Percentiles rank a stretch among this genome's conserved stretches.
Evolutionary conservation across 371 early-diverging fungal species (phyloP).

Genomic region (Rhizomucor miehei): DNA sequence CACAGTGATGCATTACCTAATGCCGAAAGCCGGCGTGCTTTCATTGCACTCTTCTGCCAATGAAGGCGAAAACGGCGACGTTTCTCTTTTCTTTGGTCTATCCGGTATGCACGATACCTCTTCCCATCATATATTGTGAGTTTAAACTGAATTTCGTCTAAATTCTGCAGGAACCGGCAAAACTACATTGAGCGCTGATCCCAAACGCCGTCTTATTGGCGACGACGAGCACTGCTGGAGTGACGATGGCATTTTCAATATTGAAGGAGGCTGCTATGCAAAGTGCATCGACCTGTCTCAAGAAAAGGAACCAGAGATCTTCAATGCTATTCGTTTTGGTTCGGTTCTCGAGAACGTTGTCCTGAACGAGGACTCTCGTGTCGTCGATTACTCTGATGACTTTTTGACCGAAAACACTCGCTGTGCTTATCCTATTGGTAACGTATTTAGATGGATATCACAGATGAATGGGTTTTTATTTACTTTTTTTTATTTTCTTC

Average conservation of each 20-base stretch:
- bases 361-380: constrained; percentile 76
- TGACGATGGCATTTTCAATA: constrained; percentile 94
- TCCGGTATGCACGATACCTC: constrained; percentile 57
- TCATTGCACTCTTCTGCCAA: constrained; percentile 97
- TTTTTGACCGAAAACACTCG: constrained; percentile 96
- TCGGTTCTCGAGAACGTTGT: constrained; percentile 96
- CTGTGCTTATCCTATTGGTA: constrained; percentile 92
- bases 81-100: constrained; percentile 96
- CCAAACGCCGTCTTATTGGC: constrained; percentile 90
- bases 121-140: background rate
- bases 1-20: constrained; percentile 98
- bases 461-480: background rate
- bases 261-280: constrained; percentile 99
- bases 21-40: constrained; percentile 96
- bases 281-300: constrained; percentile 93
- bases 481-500: constrained; percentile 1
- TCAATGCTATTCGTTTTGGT: constrained; percentile 92
- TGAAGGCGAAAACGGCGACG: constrained; percentile 89
- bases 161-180: constrained; percentile 73
- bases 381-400: constrained; percentile 83
- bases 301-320: constrained; percentile 98
- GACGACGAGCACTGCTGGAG: constrained; percentile 99
- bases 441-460: background rate
- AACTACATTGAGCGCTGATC: constrained; percentile 96
- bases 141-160: background rate